Evolutionary conservation across 331 rosid genomes (phyloP), one percentile per base, ranked within the genome.

Genomic region (Dryas integrifolia): DNA sequence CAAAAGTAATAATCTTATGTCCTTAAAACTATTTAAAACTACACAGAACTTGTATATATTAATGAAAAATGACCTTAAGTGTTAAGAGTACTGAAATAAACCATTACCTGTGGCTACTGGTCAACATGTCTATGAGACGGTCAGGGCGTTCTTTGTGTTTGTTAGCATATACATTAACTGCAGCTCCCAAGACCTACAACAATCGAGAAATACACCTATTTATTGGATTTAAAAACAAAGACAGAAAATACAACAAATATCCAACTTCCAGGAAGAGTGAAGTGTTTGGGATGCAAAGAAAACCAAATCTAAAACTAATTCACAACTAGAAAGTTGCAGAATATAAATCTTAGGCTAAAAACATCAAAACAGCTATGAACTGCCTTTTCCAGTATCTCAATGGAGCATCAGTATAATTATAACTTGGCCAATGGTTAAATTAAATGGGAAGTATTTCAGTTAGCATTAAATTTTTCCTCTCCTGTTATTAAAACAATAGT

Each of bases 111-210:
- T 94, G 98, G 83, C 97, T 94, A 80, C 98, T 94, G 58, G 95
- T 89, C 79, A 94, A 79, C 98, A 94, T 91, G 90, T 94, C 98
- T 63, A 91, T 94, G 63, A 94, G 95, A 84, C 98, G 97, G 68
- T 91, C 97, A 21, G 98, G 96, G 62, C 98, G 98, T 69, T 94
- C 98, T 83, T 94, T 94, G 86, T 94, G 98, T 80, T 88, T 94
- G 69, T 94, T 94, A 73, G 98, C 98, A 86, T 91, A 94, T 75
- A 94, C 96, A 74, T 91, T 94, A 81, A 94, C 89, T 15, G 98
- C 92, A 75, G 97, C 98, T 69, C 97, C 98, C 86, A 94, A 82
- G 14, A 94, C 98, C 98, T 94, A 82, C 76, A 85, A 6, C 57
- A 74, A 63, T 72, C 55, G 70, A 64, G 41, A 74, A 7, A 62